A percentile compares a stretch with the other conserved stretches of the same genome.
Conservation (phyloP, 805 yeast genomes). For the Priceomyces castillae region DNA sequence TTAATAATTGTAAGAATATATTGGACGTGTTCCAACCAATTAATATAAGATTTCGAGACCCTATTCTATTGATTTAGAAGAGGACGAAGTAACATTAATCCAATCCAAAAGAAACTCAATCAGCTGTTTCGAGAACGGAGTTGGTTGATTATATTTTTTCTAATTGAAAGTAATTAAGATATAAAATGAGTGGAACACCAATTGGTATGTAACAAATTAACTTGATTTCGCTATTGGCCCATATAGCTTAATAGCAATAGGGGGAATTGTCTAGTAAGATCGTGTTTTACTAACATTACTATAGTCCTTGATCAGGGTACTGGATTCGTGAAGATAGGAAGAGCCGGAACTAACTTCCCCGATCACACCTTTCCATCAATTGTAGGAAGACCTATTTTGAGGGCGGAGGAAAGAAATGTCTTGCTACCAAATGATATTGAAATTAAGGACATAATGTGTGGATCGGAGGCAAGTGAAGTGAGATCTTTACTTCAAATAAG, state of each 20-base stretch:
- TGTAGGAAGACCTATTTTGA: conserved; percentile 93
- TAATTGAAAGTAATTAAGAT: neutral
- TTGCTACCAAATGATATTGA: conserved; percentile 58
- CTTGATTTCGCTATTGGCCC: neutral
- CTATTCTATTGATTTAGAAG: neutral
- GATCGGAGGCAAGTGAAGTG: conserved; percentile 89
- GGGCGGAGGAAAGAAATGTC: conserved; percentile 87
- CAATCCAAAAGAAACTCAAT: neutral
- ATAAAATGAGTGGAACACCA: conserved; percentile 25
- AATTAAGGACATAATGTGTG: conserved; percentile 96
- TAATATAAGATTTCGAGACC: conserved; percentile 1
- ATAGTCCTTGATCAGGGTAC: conserved; percentile 97
- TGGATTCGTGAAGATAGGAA: conserved; percentile 95
- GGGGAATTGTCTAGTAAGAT: neutral
- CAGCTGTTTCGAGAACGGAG: conserved; percentile 1
- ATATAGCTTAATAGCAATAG: neutral
- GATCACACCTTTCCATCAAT: conserved; percentile 96
- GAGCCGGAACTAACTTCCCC: conserved; percentile 96
- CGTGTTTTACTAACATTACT: conserved; percentile 8
- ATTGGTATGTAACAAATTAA: conserved; percentile 26
- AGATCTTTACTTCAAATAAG: conserved; percentile 86
- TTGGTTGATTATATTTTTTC: neutral
- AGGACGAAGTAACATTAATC: neutral
- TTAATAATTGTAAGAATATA: neutral
- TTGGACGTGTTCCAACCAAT: neutral